Base-by-base conservation (phyloP, 306 rosid species). In the Inga oerstediana region DNA sequence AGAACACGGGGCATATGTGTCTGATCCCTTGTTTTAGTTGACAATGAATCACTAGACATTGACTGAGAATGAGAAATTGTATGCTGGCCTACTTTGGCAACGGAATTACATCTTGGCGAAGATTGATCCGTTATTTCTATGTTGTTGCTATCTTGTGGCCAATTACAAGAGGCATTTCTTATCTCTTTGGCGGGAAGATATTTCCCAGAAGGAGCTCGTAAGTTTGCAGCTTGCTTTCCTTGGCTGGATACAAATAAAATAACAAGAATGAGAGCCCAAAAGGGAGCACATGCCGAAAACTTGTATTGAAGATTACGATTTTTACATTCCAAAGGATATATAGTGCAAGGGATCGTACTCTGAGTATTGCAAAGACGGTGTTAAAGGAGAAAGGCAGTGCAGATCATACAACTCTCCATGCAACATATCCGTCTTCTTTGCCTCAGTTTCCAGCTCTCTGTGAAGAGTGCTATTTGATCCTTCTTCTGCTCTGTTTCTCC, bases 311-410 rank as follows among this genome's bases (percentile, higher is more conserved):
- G 72, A 74, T 74, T 74, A 32, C 44, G 64, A n/a, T n/a, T 59
- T 61, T 43, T 44, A 61, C 72, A 65, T 64, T 71, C 66, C 22
- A 52, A 45, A 17, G 46, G 70, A 32, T n/a, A 32, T 43, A 64
- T 34, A 48, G 52, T 30, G 69, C 68, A 56, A 17, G 54, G 51
- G 82, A 52, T 48, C 87, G 78, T 87, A 91, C 93, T 78, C 82
- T 9, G 85, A 86, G 76, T 74, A 75, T 51, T 77, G 87, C 58
- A 88, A 78, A 22, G 89, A 78, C 37, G 91, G 91, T 5, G 91
- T 81, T 74, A 76, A 22, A 20, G 89, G 91, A 9, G 86, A 62
- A 81, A 87, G 72, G 88, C 46, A 59, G 48, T 52, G 91, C 14
- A 52, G 73, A 79, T 77, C 71, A 56, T 27, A 35, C 35, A 54